Percentiles rank a stretch among this genome's conserved stretches.
Evolutionary conservation across 495 filamentous ascomycete species (phyloP).

Genomic region (Cladorrhinum samala): DNA sequence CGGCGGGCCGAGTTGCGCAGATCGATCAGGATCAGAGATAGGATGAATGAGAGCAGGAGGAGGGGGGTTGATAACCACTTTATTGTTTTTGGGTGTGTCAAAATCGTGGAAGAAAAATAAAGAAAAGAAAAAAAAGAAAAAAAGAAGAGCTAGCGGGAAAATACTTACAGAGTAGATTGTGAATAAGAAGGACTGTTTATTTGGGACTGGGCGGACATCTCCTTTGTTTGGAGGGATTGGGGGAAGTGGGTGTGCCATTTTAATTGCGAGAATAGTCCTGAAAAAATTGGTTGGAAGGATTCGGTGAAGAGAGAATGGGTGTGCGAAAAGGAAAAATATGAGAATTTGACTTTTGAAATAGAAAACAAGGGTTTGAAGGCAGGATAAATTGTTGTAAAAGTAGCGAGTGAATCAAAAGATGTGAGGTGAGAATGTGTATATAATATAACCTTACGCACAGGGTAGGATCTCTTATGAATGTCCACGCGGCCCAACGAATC

Average conservation of each 20-base stretch:
- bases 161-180: not conserved
- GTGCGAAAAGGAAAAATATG: not conserved
- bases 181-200: not conserved
- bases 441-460: no score
- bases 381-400: no score
- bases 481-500: no score
- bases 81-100: conserved; percentile 11
- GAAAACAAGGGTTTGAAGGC: no score
- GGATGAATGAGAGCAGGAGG: conserved; percentile 45
- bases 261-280: no score
- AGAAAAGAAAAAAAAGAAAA: not conserved
- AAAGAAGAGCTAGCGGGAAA: not conserved
- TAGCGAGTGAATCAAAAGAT: no score
- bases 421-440: no score
- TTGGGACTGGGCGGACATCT: not conserved
- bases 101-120: not conserved
- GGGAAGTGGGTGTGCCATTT: not conserved
- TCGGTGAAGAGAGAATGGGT: not conserved
- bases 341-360: no score
- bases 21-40: conserved; percentile 47
- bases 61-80: conserved; percentile 40
- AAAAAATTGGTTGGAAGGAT: not conserved
- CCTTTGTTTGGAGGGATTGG: not conserved
- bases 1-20: conserved; percentile 34
- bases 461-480: no score